These are phyloP conservation scores for Paulownia fortunei DNA, from an alignment of 257 asterid species.

Conservation along the genomic window DNA sequence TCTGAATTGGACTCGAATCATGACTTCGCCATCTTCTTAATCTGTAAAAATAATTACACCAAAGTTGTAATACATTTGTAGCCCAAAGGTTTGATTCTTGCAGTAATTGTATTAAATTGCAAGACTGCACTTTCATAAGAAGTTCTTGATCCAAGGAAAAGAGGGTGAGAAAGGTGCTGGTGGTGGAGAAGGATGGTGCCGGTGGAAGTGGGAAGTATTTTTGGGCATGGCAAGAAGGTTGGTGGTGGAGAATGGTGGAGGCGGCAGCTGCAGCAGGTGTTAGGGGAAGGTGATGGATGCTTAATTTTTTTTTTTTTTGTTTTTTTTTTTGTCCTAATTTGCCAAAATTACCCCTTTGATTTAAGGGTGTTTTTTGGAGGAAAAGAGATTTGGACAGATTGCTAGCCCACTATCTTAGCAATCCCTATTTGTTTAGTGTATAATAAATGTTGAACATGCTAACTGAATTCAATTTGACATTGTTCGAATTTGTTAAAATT, in stretches of 20 bases:
- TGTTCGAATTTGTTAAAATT: too few species aligned
- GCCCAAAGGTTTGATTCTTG: background rate
- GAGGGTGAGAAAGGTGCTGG: background rate
- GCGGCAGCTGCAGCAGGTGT: background rate
- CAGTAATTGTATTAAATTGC: background rate
- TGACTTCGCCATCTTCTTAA: background rate
- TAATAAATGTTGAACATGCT: too few species aligned
- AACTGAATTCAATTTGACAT: too few species aligned
- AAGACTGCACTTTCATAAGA: background rate
- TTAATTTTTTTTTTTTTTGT: background rate
- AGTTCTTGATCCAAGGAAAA: background rate
- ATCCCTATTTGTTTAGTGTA: background rate
- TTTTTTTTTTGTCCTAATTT: background rate
- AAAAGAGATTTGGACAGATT: slow-evolving; percentile 5
- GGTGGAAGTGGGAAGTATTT: background rate
- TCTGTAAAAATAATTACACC: background rate
- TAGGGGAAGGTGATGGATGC: background rate
- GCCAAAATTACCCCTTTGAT: background rate
- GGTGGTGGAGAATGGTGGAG: background rate
- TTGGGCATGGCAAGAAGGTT: background rate
- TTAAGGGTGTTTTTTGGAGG: background rate
- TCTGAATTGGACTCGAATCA: background rate
- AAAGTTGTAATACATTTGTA: background rate
- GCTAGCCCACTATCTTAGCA: background rate
- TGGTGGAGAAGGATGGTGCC: background rate